Evolutionary conservation across 2,329 filamentous ascomycete genomes (phyloP).

Genomic region (Epichloe aotearoae): DNA sequence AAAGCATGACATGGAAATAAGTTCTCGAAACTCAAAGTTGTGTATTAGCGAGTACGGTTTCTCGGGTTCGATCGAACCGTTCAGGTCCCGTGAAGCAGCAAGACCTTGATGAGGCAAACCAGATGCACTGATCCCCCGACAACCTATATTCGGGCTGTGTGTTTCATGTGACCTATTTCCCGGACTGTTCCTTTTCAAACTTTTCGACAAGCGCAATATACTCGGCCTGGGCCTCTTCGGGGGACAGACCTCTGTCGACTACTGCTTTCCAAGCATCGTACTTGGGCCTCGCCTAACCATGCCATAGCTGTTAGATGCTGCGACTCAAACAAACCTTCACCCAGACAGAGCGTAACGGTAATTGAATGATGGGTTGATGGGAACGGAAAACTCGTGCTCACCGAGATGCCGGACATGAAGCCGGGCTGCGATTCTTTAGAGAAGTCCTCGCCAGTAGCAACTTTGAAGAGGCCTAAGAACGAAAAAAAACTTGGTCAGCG

Average conservation of each 20-base stretch:
- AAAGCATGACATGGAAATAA: too few relatives aligned
- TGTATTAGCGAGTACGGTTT: too few relatives aligned
- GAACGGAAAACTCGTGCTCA: neutral
- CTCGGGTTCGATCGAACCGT: too few relatives aligned
- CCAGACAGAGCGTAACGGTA: too few relatives aligned
- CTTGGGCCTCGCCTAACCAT: neutral
- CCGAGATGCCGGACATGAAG: neutral
- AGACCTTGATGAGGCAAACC: too few relatives aligned
- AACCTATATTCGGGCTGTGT: too few relatives aligned
- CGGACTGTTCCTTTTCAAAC: constrained; percentile 41
- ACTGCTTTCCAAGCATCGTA: constrained; percentile 25
- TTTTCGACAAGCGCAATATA: constrained; percentile 63
- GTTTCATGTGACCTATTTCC: too few relatives aligned
- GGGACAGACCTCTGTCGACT: constrained; percentile 47
- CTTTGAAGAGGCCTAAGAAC: neutral
- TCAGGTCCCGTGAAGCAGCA: too few relatives aligned
- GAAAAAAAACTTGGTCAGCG: neutral
- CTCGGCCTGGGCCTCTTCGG: constrained; percentile 57
- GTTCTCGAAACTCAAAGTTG: too few relatives aligned
- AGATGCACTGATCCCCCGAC: too few relatives aligned
- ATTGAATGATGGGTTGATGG: neutral
- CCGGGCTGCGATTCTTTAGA: neutral
- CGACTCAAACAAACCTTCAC: neutral
- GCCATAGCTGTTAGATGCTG: neutral
- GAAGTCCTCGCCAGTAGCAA: neutral